Conservation (phyloP, 305 asterid genomes). For the Stenogyne calaminthoides region DNA sequence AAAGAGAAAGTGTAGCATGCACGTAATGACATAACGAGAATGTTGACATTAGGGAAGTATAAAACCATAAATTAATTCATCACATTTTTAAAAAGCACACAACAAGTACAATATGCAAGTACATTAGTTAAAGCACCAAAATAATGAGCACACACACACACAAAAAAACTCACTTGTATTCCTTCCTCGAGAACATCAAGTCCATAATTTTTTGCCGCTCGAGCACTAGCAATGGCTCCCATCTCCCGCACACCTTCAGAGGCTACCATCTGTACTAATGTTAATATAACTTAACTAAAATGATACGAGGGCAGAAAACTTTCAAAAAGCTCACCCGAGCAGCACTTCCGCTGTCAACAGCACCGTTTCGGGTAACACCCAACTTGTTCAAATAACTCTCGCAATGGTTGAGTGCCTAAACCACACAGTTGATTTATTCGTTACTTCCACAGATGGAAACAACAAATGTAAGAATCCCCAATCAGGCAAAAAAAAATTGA, state of each 20-base stretch:
- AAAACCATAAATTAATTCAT: not conserved
- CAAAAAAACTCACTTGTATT: conserved; percentile 56
- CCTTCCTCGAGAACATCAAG: conserved; percentile 72
- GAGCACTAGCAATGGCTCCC: conserved; percentile 80
- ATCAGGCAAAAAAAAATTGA: conserved; percentile 1
- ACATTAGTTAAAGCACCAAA: not conserved
- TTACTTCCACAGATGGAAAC: not conserved
- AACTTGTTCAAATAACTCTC: conserved; percentile 51
- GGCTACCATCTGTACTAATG: conserved; percentile 62
- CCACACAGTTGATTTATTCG: not conserved
- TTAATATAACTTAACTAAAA: conserved; percentile 32
- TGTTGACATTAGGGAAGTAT: not conserved
- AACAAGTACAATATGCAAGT: not conserved
- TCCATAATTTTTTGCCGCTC: conserved; percentile 84
- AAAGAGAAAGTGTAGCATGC: not conserved
- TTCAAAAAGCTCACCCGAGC: conserved; percentile 63
- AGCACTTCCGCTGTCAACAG: conserved; percentile 73
- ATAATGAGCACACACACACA: not conserved
- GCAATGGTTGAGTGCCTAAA: conserved; percentile 82
- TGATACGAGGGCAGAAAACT: conserved; percentile 16
- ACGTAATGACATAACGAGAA: not conserved
- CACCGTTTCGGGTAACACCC: conserved; percentile 49
- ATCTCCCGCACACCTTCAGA: conserved; percentile 59
- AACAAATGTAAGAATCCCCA: not conserved
- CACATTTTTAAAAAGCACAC: not conserved